Conservation (phyloP, 2,329 filamentous ascomycete genomes). For the Stachybotrys chartarum region DNA sequence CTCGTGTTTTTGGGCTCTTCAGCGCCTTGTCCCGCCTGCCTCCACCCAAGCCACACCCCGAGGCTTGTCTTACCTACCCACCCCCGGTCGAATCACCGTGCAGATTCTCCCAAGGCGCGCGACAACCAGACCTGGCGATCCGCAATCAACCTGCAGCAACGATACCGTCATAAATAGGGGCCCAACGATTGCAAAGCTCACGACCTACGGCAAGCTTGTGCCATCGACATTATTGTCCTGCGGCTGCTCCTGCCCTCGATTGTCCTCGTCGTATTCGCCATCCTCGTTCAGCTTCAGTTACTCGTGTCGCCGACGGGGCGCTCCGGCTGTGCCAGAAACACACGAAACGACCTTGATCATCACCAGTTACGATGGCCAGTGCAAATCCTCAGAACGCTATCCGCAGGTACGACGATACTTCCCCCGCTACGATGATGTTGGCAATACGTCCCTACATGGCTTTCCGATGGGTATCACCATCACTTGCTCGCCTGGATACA, state of each 20-base stretch:
- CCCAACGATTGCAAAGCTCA: background rate
- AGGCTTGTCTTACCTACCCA: background rate
- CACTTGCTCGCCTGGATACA: background rate
- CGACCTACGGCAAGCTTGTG: background rate
- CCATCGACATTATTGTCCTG: background rate
- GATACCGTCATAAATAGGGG: background rate
- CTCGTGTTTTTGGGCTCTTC: background rate
- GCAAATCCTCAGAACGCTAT: slow-evolving; percentile 49
- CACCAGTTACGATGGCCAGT: slow-evolving; percentile 31
- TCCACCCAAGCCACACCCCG: background rate
- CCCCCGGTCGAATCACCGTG: background rate
- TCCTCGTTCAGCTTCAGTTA: background rate
- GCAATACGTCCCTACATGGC: background rate
- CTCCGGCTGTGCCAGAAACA: background rate
- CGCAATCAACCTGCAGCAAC: background rate
- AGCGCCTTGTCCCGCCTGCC: background rate
- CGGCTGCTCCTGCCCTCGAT: background rate
- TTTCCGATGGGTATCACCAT: background rate
- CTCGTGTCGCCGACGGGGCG: background rate
- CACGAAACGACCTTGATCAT: slow-evolving; percentile 7
- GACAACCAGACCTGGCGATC: background rate
- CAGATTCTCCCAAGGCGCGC: background rate
- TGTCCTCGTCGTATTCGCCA: background rate
- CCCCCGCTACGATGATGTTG: background rate
- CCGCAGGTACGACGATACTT: slow-evolving; percentile 48